Base-by-base conservation (phyloP, 768 basidiomycete genomes). In the Boletus coccyginus region DNA sequence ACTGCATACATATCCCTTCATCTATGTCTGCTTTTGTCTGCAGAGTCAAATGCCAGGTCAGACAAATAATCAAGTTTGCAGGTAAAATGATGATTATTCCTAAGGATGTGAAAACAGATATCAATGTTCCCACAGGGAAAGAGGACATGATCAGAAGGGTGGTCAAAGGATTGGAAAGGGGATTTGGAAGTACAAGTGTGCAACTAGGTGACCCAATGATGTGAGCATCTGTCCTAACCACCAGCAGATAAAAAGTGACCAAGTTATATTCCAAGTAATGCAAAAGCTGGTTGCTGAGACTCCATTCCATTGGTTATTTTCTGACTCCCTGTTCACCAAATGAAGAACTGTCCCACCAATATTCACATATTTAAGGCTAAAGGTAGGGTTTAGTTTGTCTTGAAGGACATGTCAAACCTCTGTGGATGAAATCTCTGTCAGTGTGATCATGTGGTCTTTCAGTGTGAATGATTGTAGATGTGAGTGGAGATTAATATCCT, bases 21-120 rank as follows among this genome's bases (percentile, higher is more conserved):
- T 70, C 78, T 2, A 66, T 84, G 32, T 73, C 75, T 24, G 79
- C 80, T 3, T 72, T 75, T 11, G 63, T 85, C 29, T 80, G 79
- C 80, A 83, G 82, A 63, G 74, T 86, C 59, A 74, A 70, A 14
- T 75, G 77, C 42, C 61, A 65, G 1, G n/a, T n/a, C n/a, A 81
- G 80, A 13, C 75, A 82, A 50, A 59, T 66, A 0, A 73, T 86
- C 42, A 46, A 65, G 5, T 70, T 77, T 1, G 70, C 72, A 3
- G 75, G 78, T 14, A 70, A 78, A 5, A 72, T 79, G 4, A 62
- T 85, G 38, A 46, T 82, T 32, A 74, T 83, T 19, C 73, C 87
- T 13, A 83, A 85, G 66, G 82, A 85, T 1, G 87, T 86, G 86
- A 87, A 88, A 69, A 84, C 81, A 0, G 83, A 84, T 61, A 78